Evolutionary conservation across 2,329 filamentous ascomycete genomes (phyloP).

Genomic region (Fusarium sterilihyphosum): DNA sequence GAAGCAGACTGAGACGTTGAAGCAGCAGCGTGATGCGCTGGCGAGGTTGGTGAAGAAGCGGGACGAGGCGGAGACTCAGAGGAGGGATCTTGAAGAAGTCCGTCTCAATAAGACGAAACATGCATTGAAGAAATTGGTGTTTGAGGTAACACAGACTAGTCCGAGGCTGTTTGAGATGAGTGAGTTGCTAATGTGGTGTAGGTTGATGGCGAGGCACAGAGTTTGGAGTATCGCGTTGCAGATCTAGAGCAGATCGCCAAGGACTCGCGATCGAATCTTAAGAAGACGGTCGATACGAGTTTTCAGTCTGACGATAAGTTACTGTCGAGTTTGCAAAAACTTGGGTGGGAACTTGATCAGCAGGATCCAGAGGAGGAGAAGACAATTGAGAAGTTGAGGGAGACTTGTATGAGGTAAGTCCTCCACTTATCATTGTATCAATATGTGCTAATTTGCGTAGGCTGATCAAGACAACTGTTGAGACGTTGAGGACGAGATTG

Average conservation of each 20-base stretch:
- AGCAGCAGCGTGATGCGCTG: conserved; percentile 70
- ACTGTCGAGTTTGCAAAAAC: conserved; percentile 71
- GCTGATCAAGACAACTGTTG: conserved; percentile 66
- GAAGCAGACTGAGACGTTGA: conserved; percentile 70
- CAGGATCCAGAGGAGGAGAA: conserved; percentile 62
- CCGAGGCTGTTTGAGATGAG: not conserved
- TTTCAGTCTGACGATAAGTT: conserved; percentile 73
- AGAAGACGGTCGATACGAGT: conserved; percentile 59
- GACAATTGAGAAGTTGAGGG: conserved; percentile 67
- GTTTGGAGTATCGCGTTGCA: conserved; percentile 56
- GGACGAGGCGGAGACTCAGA: conserved; percentile 43
- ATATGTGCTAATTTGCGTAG: conserved; percentile 37
- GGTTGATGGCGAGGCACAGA: conserved; percentile 60
- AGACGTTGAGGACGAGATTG: conserved; percentile 63
- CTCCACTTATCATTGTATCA: not conserved
- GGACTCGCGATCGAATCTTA: conserved; percentile 55
- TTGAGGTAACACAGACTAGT: conserved; percentile 49
- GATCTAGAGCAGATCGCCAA: conserved; percentile 64
- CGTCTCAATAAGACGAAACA: conserved; percentile 47
- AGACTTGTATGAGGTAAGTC: conserved; percentile 62
- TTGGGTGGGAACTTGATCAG: conserved; percentile 68
- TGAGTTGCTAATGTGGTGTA: conserved; percentile 37
- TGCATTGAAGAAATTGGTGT: conserved; percentile 54
- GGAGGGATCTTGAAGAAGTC: conserved; percentile 44
- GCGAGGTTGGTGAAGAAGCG: conserved; percentile 58